phyloP scores from a whole-genome alignment of 83 land plant genomes.

The Diphasiastrum complanatum region DNA sequence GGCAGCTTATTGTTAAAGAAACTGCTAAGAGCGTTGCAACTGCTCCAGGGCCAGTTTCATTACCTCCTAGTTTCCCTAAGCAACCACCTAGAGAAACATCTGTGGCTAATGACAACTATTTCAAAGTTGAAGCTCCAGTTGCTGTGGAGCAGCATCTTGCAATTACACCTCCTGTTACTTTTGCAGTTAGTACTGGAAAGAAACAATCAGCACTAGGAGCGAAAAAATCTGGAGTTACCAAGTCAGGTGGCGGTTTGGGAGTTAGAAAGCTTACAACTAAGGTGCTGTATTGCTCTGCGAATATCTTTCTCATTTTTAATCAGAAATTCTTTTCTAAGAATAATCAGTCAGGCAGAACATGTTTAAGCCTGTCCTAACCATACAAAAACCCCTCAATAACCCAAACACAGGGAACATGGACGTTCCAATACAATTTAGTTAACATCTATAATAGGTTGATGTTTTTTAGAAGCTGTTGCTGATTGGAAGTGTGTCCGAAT shows the following conservation, averaged over 20 bases:
- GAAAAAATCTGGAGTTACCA: constrained; percentile 54
- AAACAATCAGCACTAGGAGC: constrained; percentile 53
- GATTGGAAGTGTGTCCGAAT: too few species aligned
- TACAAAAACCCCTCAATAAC: too few species aligned
- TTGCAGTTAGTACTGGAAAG: constrained; percentile 31
- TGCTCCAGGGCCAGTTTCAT: constrained; percentile 19
- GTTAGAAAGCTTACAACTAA: constrained; percentile 74
- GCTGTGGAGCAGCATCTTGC: constrained; percentile 23
- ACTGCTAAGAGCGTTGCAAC: constrained; percentile 58
- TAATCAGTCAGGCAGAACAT: too few species aligned
- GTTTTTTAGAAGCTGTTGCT: too few species aligned
- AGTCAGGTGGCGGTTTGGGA: constrained; percentile 77
- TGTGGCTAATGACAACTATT: too few species aligned
- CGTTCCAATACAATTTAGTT: too few species aligned
- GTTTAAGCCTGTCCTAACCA: too few species aligned
- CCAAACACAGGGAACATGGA: too few species aligned
- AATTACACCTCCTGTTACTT: constrained; percentile 26
- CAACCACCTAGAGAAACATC: constrained; percentile 7
- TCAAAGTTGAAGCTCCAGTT: not conserved
- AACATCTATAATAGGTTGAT: too few species aligned
- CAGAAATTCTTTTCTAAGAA: too few species aligned
- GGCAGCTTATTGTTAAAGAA: constrained; percentile 82
- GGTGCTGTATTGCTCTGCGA: too few species aligned
- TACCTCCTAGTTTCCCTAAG: constrained; percentile 3
- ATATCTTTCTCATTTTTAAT: too few species aligned